Conservation (phyloP, 495 filamentous ascomycete species). For the Xylaria acuta region DNA sequence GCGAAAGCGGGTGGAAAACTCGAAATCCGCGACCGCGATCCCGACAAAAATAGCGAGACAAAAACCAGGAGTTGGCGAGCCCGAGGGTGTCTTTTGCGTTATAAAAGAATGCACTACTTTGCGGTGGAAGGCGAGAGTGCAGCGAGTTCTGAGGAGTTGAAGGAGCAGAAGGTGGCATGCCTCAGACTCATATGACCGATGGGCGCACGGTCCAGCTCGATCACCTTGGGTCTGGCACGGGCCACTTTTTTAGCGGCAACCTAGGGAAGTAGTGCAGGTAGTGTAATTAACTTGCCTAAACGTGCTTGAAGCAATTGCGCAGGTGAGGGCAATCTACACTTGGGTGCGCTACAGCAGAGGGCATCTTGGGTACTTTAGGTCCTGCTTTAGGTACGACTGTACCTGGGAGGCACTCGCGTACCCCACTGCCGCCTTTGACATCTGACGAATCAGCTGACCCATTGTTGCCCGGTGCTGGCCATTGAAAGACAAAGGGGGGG, state of each 20-base stretch:
- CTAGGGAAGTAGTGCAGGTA: background rate
- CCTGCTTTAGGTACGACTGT: background rate
- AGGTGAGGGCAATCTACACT: conserved; percentile 1
- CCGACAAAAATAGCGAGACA: conserved; percentile 27
- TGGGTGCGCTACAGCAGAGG: background rate
- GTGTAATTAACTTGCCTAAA: conserved; percentile 5
- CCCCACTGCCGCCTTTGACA: conserved; percentile 24
- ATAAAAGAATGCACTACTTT: conserved; percentile 33
- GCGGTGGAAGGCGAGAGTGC: conserved; percentile 32
- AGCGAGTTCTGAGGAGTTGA: conserved; percentile 30
- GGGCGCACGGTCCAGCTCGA: conserved; percentile 39
- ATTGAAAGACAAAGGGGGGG: conserved; percentile 1
- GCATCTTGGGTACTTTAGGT: background rate
- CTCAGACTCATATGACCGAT: conserved; percentile 43
- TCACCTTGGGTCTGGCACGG: conserved; percentile 20
- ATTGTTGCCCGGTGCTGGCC: conserved; percentile 10
- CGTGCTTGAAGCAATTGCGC: conserved; percentile 2
- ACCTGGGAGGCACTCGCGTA: background rate
- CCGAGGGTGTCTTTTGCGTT: conserved; percentile 30
- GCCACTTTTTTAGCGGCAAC: conserved; percentile 26
- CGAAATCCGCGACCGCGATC: conserved; percentile 20
- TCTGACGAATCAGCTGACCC: conserved; percentile 29
- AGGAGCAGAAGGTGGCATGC: conserved; percentile 42
- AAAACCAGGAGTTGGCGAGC: background rate
- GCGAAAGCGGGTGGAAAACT: conserved; percentile 18